These are phyloP conservation scores for Gossypium anomalum DNA, from an alignment of 345 rosid species.

Conservation along the genomic window DNA sequence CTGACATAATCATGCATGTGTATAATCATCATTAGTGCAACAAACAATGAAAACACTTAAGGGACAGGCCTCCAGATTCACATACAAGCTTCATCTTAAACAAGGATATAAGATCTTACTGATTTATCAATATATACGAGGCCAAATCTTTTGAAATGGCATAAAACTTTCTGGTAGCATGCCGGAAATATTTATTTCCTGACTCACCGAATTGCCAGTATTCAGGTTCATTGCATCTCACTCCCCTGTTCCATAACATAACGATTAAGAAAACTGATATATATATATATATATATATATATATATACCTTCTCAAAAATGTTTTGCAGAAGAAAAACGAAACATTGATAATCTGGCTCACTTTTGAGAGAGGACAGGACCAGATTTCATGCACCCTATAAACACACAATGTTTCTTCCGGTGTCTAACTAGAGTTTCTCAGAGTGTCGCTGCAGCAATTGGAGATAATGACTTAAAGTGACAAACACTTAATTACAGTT, in stretches of 20 bases:
- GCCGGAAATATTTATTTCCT: constrained; percentile 95
- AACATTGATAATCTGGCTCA: constrained; percentile 27
- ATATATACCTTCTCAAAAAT: background rate
- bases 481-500: background rate
- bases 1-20: constrained; percentile 36
- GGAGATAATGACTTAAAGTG: background rate
- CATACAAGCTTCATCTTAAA: constrained; percentile 9
- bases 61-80: constrained; percentile 4
- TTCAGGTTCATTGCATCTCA: constrained; percentile 95
- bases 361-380: constrained; percentile 92
- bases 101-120: constrained; percentile 42
- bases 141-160: constrained; percentile 96
- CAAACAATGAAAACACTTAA: background rate
- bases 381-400: constrained; percentile 97
- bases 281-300: too few relatives aligned
- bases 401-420: constrained; percentile 64
- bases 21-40: constrained; percentile 2
- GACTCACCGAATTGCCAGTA: constrained; percentile 94
- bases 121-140: constrained; percentile 81
- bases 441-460: constrained; percentile 69
- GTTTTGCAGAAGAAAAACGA: background rate
- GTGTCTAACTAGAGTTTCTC: constrained; percentile 83
- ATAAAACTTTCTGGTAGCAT: constrained; percentile 89
- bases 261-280: background rate
- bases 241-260: constrained; percentile 60